Evolutionary conservation across 345 rosid species (phyloP), one percentile per base, ranked within the genome.

Genomic region (Boechera retrofracta): DNA sequence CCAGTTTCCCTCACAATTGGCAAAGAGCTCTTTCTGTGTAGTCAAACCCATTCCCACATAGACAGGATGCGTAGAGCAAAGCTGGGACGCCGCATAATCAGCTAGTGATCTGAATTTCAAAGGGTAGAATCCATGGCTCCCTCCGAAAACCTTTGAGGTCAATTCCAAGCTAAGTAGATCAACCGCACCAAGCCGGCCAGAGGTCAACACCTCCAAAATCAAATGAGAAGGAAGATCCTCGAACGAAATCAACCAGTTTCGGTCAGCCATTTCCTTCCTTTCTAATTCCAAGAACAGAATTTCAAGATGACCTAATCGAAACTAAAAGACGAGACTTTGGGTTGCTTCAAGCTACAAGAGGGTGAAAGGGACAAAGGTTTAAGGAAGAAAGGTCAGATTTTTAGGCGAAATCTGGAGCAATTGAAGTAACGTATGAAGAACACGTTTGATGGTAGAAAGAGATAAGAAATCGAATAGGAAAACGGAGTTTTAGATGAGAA

Each of bases 201-300:
- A 72, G 49, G 86, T 92, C 82, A 94, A 78, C 60, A 94, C 90
- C 71, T 94, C 98, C 64, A 94, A 77, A 71, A 92, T 82, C 93
- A 92, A 84, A 87, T 94, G 93, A 9, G 90, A 89, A 7, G 98
- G 98, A 67, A 94, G 84, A 38, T 94, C 97, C 76, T 88, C 98
- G 9, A 94, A 70, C 1, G 89, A 83, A 65, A 83, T 55, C 45
- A 73, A 56, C 82, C 86, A 81, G 77, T 74, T 80, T 42, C 87
- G 68, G 36, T 92, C 93, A n/a, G 87, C 97, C 98, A 90, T 92
- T 71, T 77, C 5, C 77, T 69, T 72, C 36, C 18, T 49, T 44
- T 38, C 67, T 72, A 42, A 58, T 64, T 73, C 62, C 44, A 55
- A 49, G 26, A 64, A 49, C n/a, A 59, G 36, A 66, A 62, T 48